A percentile compares a stretch with the other conserved stretches of the same genome.
phyloP scores from a whole-genome alignment of 75 land plant species.

The Adiantum capillusveneris region DNA sequence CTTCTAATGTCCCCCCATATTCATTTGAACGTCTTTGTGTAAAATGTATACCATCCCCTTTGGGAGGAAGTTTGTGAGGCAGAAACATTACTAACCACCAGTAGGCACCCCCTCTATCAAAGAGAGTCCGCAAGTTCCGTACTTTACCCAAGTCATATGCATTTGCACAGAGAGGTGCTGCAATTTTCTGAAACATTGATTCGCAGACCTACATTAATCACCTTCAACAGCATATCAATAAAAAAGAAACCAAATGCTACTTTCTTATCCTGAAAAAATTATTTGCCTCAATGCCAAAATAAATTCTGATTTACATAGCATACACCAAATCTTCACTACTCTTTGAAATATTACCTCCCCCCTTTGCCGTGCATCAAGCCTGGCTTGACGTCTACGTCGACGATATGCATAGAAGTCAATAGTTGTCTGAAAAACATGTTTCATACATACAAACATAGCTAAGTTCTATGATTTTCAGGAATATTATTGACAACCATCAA shows the following conservation, averaged over 20 bases:
- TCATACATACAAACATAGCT: too few relatives aligned
- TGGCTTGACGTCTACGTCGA: slow-evolving; percentile 16
- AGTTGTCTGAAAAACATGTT: slow-evolving; percentile 28
- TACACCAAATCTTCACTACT: not conserved
- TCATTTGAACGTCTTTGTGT: not conserved
- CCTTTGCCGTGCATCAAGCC: slow-evolving; percentile 12
- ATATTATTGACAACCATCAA: too few relatives aligned
- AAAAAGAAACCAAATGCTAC: not conserved
- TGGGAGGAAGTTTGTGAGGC: slow-evolving; percentile 16
- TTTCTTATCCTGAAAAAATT: too few relatives aligned
- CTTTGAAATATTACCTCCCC: not conserved
- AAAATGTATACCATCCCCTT: slow-evolving; percentile 25
- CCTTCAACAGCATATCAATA: too few relatives aligned
- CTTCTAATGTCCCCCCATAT: not conserved
- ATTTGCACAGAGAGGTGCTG: slow-evolving; percentile 8
- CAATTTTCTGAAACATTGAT: not conserved
- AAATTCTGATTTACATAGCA: too few relatives aligned
- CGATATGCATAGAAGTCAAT: slow-evolving; percentile 27
- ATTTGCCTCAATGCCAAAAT: too few relatives aligned
- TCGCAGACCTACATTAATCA: too few relatives aligned
- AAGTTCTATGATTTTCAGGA: too few relatives aligned
- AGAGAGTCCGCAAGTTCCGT: slow-evolving; percentile 20
- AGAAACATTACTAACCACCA: slow-evolving; percentile 28
- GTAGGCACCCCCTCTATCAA: slow-evolving; percentile 15
- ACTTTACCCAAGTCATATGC: slow-evolving; percentile 16